phyloP scores from a whole-genome alignment of 179 eudicot species.

The Heliamphora pulchella region DNA sequence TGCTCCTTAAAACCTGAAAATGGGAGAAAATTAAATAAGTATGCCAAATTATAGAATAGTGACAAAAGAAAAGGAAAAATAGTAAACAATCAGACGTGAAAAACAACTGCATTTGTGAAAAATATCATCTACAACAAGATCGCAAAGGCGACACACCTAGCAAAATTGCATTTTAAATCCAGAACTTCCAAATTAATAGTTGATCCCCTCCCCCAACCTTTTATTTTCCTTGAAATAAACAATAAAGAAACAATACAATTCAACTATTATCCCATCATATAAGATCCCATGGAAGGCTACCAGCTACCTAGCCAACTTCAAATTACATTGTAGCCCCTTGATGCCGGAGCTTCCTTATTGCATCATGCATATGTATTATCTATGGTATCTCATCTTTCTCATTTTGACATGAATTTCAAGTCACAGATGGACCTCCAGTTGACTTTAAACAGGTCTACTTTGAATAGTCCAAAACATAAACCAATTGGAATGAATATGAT shows the following conservation, averaged over 20 bases:
- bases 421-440: not conserved
- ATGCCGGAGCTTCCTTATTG: not conserved
- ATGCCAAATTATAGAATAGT: not conserved
- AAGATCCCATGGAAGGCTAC: not conserved
- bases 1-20: conserved; percentile 75
- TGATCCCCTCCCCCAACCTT: not conserved
- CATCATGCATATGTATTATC: not conserved
- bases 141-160: not conserved
- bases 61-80: not conserved
- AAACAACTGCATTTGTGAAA: not conserved
- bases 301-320: not conserved
- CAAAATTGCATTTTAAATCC: not conserved
- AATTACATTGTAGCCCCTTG: not conserved
- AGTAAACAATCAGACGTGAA: not conserved
- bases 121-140: not conserved
- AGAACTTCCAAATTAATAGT: not conserved
- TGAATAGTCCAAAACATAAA: not conserved
- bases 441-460: not conserved
- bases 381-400: not conserved
- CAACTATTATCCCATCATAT: not conserved
- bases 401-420: not conserved
- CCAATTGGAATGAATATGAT: not conserved
- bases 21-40: not conserved
- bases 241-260: not conserved
- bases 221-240: too few relatives aligned